Evolutionary conservation across 257 asterid genomes (phyloP).

Genomic region (Solanum megistacrolobum): DNA sequence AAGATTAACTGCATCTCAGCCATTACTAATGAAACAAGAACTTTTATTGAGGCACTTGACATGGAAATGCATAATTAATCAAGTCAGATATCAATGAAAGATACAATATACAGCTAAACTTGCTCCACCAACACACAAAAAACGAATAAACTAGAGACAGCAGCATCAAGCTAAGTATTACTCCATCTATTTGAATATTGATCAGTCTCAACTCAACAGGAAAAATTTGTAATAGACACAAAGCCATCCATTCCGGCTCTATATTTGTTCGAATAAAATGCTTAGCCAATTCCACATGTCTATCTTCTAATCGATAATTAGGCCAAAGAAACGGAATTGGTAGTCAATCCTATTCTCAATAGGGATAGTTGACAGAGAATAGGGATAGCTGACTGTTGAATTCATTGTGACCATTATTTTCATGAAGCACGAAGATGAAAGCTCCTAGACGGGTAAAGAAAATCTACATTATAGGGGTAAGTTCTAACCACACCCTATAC

Average conservation of each 20-base stretch:
- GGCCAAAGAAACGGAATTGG: not conserved
- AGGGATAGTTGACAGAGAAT: too few species aligned
- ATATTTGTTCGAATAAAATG: not conserved
- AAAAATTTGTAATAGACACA: not conserved
- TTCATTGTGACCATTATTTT: not conserved
- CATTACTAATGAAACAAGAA: not conserved
- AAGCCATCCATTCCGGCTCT: not conserved
- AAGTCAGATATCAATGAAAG: not conserved
- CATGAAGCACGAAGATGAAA: not conserved
- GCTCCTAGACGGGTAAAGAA: rapidly evolving
- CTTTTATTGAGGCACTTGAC: not conserved
- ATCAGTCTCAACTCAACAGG: not conserved
- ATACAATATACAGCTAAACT: not conserved
- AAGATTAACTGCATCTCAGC: not conserved
- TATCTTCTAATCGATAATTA: not conserved
- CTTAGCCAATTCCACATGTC: not conserved
- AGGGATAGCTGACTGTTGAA: not conserved
- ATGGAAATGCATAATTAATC: not conserved
- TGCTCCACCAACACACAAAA: not conserved
- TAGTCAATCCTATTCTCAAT: not conserved
- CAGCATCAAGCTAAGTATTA: not conserved
- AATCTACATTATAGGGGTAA: rapidly evolving
- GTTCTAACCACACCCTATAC: rapidly evolving
- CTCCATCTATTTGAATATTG: not conserved
- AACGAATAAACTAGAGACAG: not conserved